Base-by-base conservation (phyloP, 495 filamentous ascomycete genomes). In the Lophium mytilinum region DNA sequence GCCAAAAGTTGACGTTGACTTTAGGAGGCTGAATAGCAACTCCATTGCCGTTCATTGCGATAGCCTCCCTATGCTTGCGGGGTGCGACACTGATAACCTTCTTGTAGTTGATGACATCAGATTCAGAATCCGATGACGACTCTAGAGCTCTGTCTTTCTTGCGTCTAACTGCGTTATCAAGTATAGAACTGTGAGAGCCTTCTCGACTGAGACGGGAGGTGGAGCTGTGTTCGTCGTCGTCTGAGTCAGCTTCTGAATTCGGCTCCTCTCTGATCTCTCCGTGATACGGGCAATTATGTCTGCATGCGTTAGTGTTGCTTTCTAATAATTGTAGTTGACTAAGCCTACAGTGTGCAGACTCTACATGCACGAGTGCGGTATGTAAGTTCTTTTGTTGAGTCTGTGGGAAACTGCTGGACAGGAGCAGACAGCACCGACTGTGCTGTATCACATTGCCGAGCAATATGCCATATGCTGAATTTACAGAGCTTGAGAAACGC, bases 391-490 rank as follows among this genome's bases (percentile, higher is more conserved):
- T 49, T 43, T 33, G 37, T 9, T 33, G 45, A 33, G 21, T 19
- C 7, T 18, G 21, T 24, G 14, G 12, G 21, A 19, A 15, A 9
- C 15, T 45, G 6, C 1, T 9, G 15, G 12, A 8, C 9, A 17
- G 15, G 41, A 14, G 8, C 12, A 14, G 41, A 45, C 9, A 14
- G 45, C 1, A 24, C 12, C 30, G 6, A 8, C 21, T 30, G 35
- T 36, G 54, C 18, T 45, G 9, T 3, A 9, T 61, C 47, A 42
- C 57, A 62, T 24, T 55, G 53, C 35, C 66, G 42, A 34, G 64
- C 67, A 24, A 72, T 39, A 45, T 71, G 67, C 67, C 67, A 72
- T 1, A 71, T n/a, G 30, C 58, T 63, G 50, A 71, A 63, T 17
- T 56, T 51, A 12, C 55, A 56, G 45, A 60, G 50, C n/a, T 64